phyloP scores from a whole-genome alignment of 495 filamentous ascomycete species.

The Glarea lozoyensis region DNA sequence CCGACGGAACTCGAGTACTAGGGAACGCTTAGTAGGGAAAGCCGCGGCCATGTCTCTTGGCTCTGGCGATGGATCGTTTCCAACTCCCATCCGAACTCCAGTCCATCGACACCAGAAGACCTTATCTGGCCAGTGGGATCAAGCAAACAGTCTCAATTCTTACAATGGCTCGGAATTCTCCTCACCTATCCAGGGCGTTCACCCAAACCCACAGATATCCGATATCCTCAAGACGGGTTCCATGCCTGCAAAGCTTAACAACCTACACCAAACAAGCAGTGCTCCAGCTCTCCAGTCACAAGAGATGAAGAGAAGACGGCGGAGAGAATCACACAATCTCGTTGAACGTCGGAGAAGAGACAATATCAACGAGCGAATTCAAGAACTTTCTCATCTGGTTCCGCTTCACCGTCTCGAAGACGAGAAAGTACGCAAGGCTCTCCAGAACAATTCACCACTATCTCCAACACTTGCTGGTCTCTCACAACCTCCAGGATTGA shows the following conservation, averaged over 20 bases:
- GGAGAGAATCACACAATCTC: constrained; percentile 90
- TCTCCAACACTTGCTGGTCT: constrained; percentile 64
- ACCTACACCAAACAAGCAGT: constrained; percentile 32
- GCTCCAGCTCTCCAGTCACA: constrained; percentile 54
- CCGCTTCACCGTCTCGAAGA: constrained; percentile 90
- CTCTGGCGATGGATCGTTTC: constrained; percentile 35
- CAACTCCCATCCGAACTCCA: constrained; percentile 60
- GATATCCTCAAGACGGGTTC: constrained; percentile 44
- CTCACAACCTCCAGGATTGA: constrained; percentile 39
- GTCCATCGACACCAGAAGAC: constrained; percentile 64
- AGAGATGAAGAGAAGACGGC: constrained; percentile 83
- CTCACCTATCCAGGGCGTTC: constrained; percentile 45
- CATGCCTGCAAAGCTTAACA: constrained; percentile 45
- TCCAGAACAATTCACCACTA: constrained; percentile 80
- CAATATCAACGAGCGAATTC: constrained; percentile 98
- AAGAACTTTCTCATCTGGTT: constrained; percentile 89
- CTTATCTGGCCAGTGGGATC: constrained; percentile 67
- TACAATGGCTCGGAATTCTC: constrained; percentile 76
- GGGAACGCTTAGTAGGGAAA: constrained; percentile 76
- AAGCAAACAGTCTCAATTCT: constrained; percentile 67
- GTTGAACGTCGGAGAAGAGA: constrained; percentile 91
- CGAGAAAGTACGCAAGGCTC: constrained; percentile 90
- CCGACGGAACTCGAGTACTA: constrained; percentile 51
- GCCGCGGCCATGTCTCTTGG: constrained; percentile 33
- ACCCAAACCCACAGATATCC: constrained; percentile 35